phyloP scores from a whole-genome alignment of 2,329 filamentous ascomycete genomes.

The Trichothecium sympodiale region DNA sequence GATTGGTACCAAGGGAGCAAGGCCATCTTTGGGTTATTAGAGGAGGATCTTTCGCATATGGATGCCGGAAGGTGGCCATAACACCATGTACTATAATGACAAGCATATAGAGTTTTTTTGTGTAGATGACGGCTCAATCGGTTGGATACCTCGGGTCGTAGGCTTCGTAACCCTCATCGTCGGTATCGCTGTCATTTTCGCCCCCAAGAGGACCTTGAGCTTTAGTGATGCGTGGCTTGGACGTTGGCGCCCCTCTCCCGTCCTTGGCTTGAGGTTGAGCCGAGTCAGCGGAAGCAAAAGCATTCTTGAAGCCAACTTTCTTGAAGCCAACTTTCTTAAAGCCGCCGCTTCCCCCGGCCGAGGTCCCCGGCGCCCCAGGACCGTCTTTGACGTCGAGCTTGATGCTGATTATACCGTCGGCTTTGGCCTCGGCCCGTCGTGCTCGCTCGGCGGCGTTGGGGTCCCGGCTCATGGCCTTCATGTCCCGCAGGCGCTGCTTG shows the following conservation, averaged over 20 bases:
- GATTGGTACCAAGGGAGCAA: constrained; percentile 58
- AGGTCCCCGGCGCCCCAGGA: constrained; percentile 16
- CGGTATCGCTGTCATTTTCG: constrained; percentile 52
- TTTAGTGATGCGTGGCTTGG: constrained; percentile 10
- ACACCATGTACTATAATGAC: too few species aligned
- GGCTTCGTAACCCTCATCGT: constrained; percentile 61
- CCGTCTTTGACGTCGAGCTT: constrained; percentile 35
- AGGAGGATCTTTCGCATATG: constrained; percentile 45
- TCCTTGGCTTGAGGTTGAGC: neutral
- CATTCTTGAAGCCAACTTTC: constrained; percentile 74
- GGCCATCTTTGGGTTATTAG: constrained; percentile 53
- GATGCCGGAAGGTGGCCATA: constrained; percentile 21
- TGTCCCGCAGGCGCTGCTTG: constrained; percentile 78
- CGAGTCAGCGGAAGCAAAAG: constrained; percentile 46
- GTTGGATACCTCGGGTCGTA: constrained; percentile 53
- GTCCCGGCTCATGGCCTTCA: constrained; percentile 73
- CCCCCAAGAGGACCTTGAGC: constrained; percentile 15
- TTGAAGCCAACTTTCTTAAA: constrained; percentile 66
- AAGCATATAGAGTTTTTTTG: too few species aligned
- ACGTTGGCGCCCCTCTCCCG: constrained; percentile 25
- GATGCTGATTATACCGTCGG: constrained; percentile 57
- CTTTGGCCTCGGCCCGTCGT: constrained; percentile 59
- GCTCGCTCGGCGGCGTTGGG: constrained; percentile 54
- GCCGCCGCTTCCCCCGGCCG: constrained; percentile 26
- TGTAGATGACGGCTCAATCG: constrained; percentile 32